Evolutionary conservation across 2,329 filamentous ascomycete species (phyloP), one percentile per base, ranked within the genome.

Genomic region (Fusarium praegraminearum): DNA sequence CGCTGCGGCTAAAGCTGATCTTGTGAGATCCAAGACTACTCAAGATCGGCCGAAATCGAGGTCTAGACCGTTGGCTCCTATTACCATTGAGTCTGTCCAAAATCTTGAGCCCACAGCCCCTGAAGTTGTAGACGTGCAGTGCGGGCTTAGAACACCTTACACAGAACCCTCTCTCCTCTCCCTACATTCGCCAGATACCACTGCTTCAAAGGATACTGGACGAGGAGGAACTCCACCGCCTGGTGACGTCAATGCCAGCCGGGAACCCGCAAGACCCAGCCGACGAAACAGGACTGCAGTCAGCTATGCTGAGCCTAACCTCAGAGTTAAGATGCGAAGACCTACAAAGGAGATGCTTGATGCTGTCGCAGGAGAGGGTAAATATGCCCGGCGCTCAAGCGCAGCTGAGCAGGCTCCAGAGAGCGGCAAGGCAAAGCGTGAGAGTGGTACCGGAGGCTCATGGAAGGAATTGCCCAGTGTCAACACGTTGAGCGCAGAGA

Each of bases 251-350:
- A 86, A 84, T 10, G 81, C 80, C 10, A 83, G 79, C 36, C 84
- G 86, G 51, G 86, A 91, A 71, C 86, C 86, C 30, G 84, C 87
- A 30, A 86, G 93, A 45, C 87, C 88, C 24, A 91, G 89, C 71
- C 84, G 93, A 70, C 87, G 93, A 69, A 87, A 88, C 49, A 85
- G 91, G 73, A 82, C 87, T 13, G 85, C 89, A 51, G 87, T 96
- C 65, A 95, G 91, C 81, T 96, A 96, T 77, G 91, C 92, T 13
- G 92, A 95, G 77, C 93, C 93, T 2, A 95, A 92, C 74, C 83
- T 96, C 43, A 86, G 91, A 66, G 91, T 90, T 76, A 96, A 96
- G 81, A 94, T 96, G 92, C 87, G 93, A 62, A 87, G 93, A 62
- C 92, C 93, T 24, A 92, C 90, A 2, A 93, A 93, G 76, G 89